phyloP scores from a whole-genome alignment of 164 flowering plant genomes.

The Vitis riparia region DNA sequence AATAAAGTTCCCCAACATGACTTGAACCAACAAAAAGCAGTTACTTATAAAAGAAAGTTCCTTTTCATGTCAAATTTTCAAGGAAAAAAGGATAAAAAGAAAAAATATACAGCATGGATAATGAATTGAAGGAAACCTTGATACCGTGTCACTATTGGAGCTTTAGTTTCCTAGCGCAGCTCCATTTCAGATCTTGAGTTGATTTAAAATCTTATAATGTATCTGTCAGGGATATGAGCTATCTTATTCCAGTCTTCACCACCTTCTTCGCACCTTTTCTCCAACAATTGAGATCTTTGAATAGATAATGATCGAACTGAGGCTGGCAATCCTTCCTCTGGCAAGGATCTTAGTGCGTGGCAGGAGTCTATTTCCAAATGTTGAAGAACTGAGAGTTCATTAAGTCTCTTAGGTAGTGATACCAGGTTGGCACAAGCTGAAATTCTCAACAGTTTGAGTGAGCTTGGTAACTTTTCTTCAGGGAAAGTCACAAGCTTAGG shows the following conservation, averaged over 20 bases:
- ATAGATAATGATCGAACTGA: not conserved
- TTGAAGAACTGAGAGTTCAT: not conserved
- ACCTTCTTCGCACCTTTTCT: not conserved
- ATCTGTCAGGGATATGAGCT: constrained; percentile 4
- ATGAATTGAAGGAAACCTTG: too few species aligned
- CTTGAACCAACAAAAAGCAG: too few species aligned
- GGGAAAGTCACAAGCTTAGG: constrained; percentile 2
- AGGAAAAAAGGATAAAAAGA: too few species aligned
- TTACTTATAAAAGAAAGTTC: too few species aligned
- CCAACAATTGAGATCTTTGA: not conserved
- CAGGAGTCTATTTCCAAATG: not conserved
- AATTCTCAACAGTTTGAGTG: not conserved
- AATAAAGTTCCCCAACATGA: too few species aligned
- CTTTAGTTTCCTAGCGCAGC: too few species aligned
- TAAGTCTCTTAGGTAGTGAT: not conserved
- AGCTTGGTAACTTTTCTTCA: not conserved
- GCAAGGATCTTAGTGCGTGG: not conserved
- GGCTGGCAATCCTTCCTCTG: constrained; percentile 1
- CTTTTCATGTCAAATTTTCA: too few species aligned
- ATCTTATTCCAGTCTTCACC: constrained; percentile 4
- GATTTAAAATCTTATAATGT: not conserved
- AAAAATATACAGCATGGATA: too few species aligned
- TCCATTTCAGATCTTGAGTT: too few species aligned
- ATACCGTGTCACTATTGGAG: too few species aligned
- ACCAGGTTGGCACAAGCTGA: constrained; percentile 8